A percentile compares a stretch with the other conserved stretches of the same genome.
Conservation (phyloP, 805 yeast species). For the Myxozyma neotropica region DNA sequence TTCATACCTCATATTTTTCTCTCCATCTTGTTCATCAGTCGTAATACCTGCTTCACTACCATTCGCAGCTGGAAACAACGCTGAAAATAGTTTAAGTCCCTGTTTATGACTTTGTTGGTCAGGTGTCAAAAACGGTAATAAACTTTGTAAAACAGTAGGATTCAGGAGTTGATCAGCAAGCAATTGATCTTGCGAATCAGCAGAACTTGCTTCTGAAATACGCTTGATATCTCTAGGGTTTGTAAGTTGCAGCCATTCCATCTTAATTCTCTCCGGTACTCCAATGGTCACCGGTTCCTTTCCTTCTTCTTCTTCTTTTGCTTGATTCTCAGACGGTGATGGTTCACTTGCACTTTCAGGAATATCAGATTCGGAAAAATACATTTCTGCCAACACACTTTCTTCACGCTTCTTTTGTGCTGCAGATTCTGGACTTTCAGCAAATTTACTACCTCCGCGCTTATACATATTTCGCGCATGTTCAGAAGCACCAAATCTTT, state of each 20-base stretch:
- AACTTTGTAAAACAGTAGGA: conserved; percentile 16
- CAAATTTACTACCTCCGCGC: conserved; percentile 40
- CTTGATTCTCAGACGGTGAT: not conserved
- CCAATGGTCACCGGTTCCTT: conserved; percentile 9
- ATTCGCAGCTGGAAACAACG: conserved; percentile 1
- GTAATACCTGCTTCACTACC: not conserved
- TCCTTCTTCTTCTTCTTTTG: not conserved
- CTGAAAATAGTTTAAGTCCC: not conserved
- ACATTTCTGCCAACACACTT: conserved; percentile 34
- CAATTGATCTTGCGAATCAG: not conserved
- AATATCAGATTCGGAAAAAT: conserved; percentile 27
- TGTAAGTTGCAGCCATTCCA: conserved; percentile 11
- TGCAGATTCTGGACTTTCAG: conserved; percentile 38
- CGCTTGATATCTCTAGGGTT: no score
- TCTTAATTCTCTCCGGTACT: conserved; percentile 14
- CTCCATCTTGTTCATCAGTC: no score
- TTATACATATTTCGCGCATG: conserved; percentile 35
- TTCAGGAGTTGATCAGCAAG: not conserved
- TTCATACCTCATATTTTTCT: conserved; percentile 7
- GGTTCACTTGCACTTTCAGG: conserved; percentile 39
- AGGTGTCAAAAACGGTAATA: conserved; percentile 13
- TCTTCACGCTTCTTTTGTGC: conserved; percentile 38
- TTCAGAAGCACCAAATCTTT: conserved; percentile 31
- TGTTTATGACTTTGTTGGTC: not conserved
- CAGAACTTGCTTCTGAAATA: no score